These are phyloP conservation scores for Eremochloa ophiuroides DNA, from an alignment of 176 grass and related monocot species.

Conservation along the genomic window DNA sequence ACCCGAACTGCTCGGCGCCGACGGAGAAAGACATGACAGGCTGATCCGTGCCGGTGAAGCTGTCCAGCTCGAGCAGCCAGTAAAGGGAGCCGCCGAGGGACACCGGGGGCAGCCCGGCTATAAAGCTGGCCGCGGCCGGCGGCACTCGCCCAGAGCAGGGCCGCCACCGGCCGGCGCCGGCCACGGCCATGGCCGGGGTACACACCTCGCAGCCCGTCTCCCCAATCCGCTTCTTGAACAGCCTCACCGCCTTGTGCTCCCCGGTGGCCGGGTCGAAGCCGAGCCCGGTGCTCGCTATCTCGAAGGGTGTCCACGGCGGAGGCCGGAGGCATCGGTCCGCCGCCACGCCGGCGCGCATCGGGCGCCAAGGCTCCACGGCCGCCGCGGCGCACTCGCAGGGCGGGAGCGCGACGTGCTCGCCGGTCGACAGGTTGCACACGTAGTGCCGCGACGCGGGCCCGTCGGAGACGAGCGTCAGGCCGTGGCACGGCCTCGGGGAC, in stretches of 20 bases:
- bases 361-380: fast-evolving
- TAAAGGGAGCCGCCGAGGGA: not conserved
- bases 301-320: not conserved
- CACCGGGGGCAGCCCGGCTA: not conserved
- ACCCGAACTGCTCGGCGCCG: constrained; percentile 1
- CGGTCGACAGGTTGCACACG: constrained; percentile 25
- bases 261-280: constrained; percentile 7
- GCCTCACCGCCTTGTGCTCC: constrained; percentile 26
- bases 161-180: too few relatives aligned
- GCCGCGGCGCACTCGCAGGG: constrained; percentile 3
- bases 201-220: constrained; percentile 5
- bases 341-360: not conserved
- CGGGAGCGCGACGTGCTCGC: not conserved
- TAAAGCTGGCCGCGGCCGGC: not conserved
- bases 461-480: constrained; percentile 8
- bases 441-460: not conserved
- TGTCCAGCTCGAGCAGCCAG: not conserved
- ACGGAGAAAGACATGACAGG: constrained; percentile 10
- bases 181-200: too few relatives aligned
- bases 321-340: not conserved
- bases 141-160: not conserved
- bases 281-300: constrained; percentile 12
- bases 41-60: not conserved
- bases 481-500: constrained; percentile 5
- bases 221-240: not conserved